Evolutionary conservation across 1,284 basidiomycete species (phyloP).

Genomic region (Ceratobasidium sp.): DNA sequence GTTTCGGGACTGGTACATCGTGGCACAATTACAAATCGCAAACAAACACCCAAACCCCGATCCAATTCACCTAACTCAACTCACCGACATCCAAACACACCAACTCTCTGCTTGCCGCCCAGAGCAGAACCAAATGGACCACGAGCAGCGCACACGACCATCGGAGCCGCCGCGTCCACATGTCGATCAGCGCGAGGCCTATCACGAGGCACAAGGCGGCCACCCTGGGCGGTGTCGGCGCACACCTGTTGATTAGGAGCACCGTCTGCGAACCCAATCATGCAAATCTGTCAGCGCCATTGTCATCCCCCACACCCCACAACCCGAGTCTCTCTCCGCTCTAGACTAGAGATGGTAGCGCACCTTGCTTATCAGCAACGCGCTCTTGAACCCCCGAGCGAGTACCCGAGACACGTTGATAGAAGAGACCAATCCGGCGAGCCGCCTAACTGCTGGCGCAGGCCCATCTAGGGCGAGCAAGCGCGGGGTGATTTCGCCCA

Average conservation of each 20-base stretch:
- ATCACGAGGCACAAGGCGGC: conserved; percentile 38
- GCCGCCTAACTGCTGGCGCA: conserved; percentile 20
- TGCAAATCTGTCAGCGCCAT: conserved; percentile 1
- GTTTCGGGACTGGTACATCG: conserved; percentile 34
- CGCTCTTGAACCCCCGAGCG: conserved; percentile 37
- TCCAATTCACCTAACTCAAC: conserved; percentile 15
- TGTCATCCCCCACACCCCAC: conserved; percentile 5
- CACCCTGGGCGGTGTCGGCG: conserved; percentile 33
- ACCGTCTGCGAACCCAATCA: conserved; percentile 27
- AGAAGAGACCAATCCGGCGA: conserved; percentile 23
- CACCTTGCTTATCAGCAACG: conserved; percentile 38
- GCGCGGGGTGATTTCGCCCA: conserved; percentile 26
- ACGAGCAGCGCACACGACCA: conserved; percentile 39
- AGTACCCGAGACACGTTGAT: conserved; percentile 38
- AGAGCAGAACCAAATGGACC: conserved; percentile 14
- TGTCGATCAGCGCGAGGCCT: conserved; percentile 35
- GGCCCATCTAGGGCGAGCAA: conserved; percentile 42
- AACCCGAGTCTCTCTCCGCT: background rate
- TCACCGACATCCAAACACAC: conserved; percentile 28
- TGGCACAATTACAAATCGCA: conserved; percentile 39
- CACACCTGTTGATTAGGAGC: conserved; percentile 35
- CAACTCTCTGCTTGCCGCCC: conserved; percentile 22
- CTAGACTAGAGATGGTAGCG: conserved; percentile 7
- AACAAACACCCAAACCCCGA: background rate
- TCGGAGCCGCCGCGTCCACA: conserved; percentile 33